Base-by-base conservation (phyloP, 1,284 basidiomycete genomes). In the Apiotrichum brassicae region DNA sequence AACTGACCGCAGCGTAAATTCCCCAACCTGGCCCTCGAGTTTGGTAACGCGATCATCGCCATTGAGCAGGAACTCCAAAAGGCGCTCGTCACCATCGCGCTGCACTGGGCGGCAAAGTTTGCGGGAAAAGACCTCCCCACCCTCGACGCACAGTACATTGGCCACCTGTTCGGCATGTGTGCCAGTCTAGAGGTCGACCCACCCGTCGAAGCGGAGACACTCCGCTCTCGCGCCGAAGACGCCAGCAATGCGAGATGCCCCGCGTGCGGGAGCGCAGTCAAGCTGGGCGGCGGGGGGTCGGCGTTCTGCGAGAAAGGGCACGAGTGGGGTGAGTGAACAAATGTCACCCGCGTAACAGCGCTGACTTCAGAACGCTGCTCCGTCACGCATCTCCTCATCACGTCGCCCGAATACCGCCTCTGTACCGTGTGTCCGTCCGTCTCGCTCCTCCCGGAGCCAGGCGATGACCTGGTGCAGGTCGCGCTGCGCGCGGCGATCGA, bases 371-470 rank as follows among this genome's bases (percentile, higher is more conserved):
- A 58, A 23, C 63, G 64, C 35, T 72, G 70, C 50, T 60, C 61
- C 2, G 54, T 69, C 22, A 67, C 70, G 7, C 55, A 54, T 5
- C 40, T 61, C 16, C 54, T 68, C 19, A 64, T 72, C 43, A 65
- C 67, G 12, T 49, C 57, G 23, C 59, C 63, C 6, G 57, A 53
- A 14, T 66, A 66, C 45, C 63, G 66, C 14, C 53, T 66, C 19
- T 71, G 70, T 47, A 61, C 63, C 1, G 58, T 60, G 16, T 71
- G 70, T 37, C 62, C 66, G 4, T 62, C 64, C 3, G 56, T 66
- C n/a, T 56, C 68, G 5, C 56, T 70, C 8, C 35, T 66, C 1
- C 64, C 65, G 1, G 18, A 38, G 1, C 20, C 44, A 18, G 36
- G 19, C 18, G 22, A 32, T 14, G 36, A 24, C 20, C 37, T 68